phyloP scores from a whole-genome alignment of 2,329 filamentous ascomycete genomes.

The Claviceps fusiformis region DNA sequence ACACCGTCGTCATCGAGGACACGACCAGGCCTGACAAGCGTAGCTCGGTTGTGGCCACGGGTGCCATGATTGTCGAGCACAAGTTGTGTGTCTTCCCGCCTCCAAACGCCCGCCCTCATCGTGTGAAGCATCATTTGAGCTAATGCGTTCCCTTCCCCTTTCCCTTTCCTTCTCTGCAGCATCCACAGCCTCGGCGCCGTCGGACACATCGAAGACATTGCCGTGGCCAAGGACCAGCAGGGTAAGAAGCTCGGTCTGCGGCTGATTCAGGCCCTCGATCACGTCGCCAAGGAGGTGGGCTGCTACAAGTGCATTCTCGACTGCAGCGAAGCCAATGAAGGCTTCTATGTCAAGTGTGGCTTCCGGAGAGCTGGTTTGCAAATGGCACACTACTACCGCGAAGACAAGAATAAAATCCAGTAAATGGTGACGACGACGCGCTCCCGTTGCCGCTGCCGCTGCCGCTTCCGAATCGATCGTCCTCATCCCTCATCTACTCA shows the following conservation, averaged over 20 bases:
- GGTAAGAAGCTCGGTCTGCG: constrained; percentile 90
- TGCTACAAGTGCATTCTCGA: constrained; percentile 97
- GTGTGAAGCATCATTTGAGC: neutral
- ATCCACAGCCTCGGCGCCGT: constrained; percentile 73
- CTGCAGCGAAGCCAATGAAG: constrained; percentile 91
- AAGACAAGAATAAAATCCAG: constrained; percentile 31
- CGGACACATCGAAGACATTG: constrained; percentile 96
- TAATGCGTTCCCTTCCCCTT: constrained; percentile 4
- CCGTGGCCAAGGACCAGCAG: constrained; percentile 87
- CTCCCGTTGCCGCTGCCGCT: neutral
- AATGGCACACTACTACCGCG: constrained; percentile 91
- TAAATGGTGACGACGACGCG: constrained; percentile 5
- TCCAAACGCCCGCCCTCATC: no score
- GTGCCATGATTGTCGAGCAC: constrained; percentile 79
- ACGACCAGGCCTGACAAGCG: constrained; percentile 36
- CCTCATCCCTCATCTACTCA: neutral
- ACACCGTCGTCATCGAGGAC: constrained; percentile 75
- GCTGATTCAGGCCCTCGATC: constrained; percentile 88
- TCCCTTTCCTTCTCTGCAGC: constrained; percentile 24
- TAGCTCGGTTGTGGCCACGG: constrained; percentile 70
- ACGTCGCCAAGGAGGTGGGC: constrained; percentile 72
- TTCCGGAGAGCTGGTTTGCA: constrained; percentile 85
- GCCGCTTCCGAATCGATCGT: neutral
- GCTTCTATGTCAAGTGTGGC: constrained; percentile 96
- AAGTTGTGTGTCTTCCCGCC: constrained; percentile 58